phyloP scores from a whole-genome alignment of 352 stramenopile genomes.

The Thraustochytrium striatum region DNA sequence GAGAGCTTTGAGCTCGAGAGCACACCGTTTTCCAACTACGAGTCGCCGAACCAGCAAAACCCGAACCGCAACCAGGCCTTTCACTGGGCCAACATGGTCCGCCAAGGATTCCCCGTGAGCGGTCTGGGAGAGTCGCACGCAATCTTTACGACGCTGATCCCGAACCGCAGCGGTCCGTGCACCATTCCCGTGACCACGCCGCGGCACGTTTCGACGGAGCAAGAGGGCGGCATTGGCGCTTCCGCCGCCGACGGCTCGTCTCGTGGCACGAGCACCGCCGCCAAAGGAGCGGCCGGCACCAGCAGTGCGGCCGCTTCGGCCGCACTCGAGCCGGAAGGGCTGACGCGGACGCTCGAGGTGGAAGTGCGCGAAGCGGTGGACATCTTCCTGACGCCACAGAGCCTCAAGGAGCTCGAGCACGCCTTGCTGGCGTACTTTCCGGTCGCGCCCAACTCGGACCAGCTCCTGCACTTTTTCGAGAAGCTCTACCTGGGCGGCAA shows the following conservation, averaged over 20 bases:
- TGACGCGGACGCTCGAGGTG: neutral
- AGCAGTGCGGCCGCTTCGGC: neutral
- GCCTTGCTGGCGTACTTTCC: constrained; percentile 28
- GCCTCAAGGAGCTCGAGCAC: constrained; percentile 24
- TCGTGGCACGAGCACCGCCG: neutral
- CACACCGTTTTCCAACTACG: neutral
- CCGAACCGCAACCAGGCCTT: neutral
- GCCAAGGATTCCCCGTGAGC: neutral
- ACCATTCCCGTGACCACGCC: neutral
- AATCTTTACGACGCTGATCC: neutral
- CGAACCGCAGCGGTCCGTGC: neutral
- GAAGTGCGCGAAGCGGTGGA: neutral
- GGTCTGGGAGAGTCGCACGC: constrained; percentile 20
- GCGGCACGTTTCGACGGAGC: neutral
- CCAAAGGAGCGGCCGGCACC: neutral
- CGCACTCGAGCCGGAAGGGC: neutral
- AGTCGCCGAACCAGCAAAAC: neutral
- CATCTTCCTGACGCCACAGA: constrained; percentile 40
- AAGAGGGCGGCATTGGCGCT: no score
- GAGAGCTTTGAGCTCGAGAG: constrained; percentile 37
- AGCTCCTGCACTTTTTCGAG: constrained; percentile 45
- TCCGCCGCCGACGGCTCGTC: neutral
- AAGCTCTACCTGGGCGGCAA: constrained; percentile 33
- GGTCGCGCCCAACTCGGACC: constrained; percentile 37
- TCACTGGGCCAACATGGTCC: constrained; percentile 22